A percentile compares a stretch with the other conserved stretches of the same genome.
Evolutionary conservation across 768 basidiomycete species (phyloP).

Genomic region (Chlorophyllum brunneum): DNA sequence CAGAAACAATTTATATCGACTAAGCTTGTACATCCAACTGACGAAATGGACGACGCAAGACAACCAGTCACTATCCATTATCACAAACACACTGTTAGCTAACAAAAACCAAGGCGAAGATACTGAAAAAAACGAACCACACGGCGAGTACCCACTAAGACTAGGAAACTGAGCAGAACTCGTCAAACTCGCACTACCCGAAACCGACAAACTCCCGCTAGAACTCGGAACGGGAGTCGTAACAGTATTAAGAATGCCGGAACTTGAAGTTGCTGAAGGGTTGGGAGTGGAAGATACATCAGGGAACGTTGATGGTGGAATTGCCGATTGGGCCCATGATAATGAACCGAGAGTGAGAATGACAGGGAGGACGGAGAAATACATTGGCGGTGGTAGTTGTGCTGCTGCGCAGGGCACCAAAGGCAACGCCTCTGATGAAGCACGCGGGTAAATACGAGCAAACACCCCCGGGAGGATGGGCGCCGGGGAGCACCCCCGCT

Average conservation of each 20-base stretch:
- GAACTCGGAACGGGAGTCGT: constrained; percentile 1
- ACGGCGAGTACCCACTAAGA: constrained; percentile 33
- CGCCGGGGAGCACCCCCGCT: no score
- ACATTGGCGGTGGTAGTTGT: constrained; percentile 5
- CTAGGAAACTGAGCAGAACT: constrained; percentile 34
- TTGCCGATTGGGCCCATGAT: constrained; percentile 3
- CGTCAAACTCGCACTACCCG: constrained; percentile 20
- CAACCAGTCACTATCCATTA: constrained; percentile 38
- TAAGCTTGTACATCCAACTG: constrained; percentile 40
- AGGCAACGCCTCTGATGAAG: no score
- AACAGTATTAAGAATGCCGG: constrained; percentile 5
- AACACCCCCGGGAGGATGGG: no score
- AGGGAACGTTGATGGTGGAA: constrained; percentile 19
- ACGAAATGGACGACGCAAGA: constrained; percentile 32
- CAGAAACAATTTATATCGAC: constrained; percentile 50
- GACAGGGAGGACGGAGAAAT: constrained; percentile 6
- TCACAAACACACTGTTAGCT: no score
- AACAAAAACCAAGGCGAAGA: no score
- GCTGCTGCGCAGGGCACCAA: no score
- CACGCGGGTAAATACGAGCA: no score
- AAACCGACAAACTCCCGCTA: constrained; percentile 8
- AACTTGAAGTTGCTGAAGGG: not conserved
- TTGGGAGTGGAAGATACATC: constrained; percentile 12
- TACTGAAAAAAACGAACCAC: constrained; percentile 27
- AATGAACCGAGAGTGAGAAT: constrained; percentile 6